A percentile compares a stretch with the other conserved stretches of the same genome.
phyloP scores from a whole-genome alignment of 768 basidiomycete species.

The Mycena belliarum region DNA sequence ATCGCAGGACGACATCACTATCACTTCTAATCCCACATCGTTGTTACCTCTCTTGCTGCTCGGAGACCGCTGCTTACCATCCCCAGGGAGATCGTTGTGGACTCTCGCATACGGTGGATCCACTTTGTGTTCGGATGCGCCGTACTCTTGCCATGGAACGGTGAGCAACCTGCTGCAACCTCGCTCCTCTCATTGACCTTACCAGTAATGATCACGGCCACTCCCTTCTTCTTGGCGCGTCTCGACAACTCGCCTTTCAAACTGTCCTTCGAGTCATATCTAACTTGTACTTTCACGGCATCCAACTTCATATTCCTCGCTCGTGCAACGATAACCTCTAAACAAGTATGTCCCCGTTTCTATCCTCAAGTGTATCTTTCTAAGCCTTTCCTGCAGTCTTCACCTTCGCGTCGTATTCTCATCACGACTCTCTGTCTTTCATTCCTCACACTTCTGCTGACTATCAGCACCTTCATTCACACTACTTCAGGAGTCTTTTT shows the following conservation, averaged over 20 bases:
- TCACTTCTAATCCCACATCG: conserved; percentile 29
- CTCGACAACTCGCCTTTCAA: conserved; percentile 59
- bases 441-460: conserved; percentile 57
- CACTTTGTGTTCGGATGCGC: conserved; percentile 78
- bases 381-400: conserved; percentile 43
- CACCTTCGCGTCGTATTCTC: conserved; percentile 60
- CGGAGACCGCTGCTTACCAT: background rate
- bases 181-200: background rate
- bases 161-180: conserved; percentile 41
- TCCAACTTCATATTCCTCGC: conserved; percentile 71
- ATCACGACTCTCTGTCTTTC: conserved; percentile 51
- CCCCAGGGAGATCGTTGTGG: conserved; percentile 25
- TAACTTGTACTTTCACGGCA: conserved; percentile 63
- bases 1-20: conserved; percentile 19
- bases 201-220: conserved; percentile 82
- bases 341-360: conserved; percentile 49
- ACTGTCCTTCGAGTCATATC: conserved; percentile 63
- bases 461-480: conserved; percentile 64
- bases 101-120: conserved; percentile 57
- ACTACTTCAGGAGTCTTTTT: conserved; percentile 60
- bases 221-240: conserved; percentile 77
- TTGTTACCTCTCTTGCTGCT: conserved; percentile 17
- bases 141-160: conserved; percentile 87
- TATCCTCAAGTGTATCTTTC: background rate
- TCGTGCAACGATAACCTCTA: conserved; percentile 70